Percentiles rank a stretch among this genome's conserved stretches.
Evolutionary conservation across 257 asterid species (phyloP).

Genomic region (Ajuga chamaepitys): DNA sequence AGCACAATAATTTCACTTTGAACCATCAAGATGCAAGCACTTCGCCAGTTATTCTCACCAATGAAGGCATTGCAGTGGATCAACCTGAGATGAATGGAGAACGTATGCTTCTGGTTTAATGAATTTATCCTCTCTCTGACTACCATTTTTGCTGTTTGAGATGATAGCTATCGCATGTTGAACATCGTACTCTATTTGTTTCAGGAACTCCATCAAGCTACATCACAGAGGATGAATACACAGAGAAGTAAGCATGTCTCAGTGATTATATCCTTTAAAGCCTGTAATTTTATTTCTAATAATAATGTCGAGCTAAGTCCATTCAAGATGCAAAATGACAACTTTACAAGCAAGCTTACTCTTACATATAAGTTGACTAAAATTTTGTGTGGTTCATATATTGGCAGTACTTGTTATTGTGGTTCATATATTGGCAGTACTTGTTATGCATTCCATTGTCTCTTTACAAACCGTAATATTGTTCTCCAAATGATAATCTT

Average conservation of each 20-base stretch:
- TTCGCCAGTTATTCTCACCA: slow-evolving; percentile 28
- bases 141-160: slow-evolving; percentile 12
- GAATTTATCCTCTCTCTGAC: slow-evolving; percentile 11
- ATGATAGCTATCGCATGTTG: slow-evolving; percentile 11
- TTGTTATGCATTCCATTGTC: slow-evolving; percentile 15
- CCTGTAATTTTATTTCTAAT: not conserved
- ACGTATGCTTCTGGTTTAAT: slow-evolving; percentile 34
- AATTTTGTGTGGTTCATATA: not conserved
- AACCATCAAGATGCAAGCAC: slow-evolving; percentile 28
- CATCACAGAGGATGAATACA: slow-evolving; percentile 30
- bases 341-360: slow-evolving; percentile 3
- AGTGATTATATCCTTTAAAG: slow-evolving; percentile 8
- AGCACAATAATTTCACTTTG: slow-evolving; percentile 23
- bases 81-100: slow-evolving; percentile 34
- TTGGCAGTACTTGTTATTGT: not conserved
- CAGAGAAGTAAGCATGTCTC: slow-evolving; percentile 45
- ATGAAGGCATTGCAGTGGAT: slow-evolving; percentile 19
- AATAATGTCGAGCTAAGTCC: not conserved
- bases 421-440: not conserved
- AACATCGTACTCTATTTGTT: slow-evolving; percentile 20
- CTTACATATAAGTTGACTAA: not conserved
- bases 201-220: slow-evolving; percentile 44
- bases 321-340: not conserved
- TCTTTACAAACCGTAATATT: slow-evolving; percentile 5
- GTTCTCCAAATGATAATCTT: slow-evolving; percentile 9